Percentiles rank a stretch among this genome's conserved stretches.
These are phyloP conservation scores for Stenogyne calaminthoides DNA, from an alignment of 305 asterid genomes.

Conservation along the genomic window DNA sequence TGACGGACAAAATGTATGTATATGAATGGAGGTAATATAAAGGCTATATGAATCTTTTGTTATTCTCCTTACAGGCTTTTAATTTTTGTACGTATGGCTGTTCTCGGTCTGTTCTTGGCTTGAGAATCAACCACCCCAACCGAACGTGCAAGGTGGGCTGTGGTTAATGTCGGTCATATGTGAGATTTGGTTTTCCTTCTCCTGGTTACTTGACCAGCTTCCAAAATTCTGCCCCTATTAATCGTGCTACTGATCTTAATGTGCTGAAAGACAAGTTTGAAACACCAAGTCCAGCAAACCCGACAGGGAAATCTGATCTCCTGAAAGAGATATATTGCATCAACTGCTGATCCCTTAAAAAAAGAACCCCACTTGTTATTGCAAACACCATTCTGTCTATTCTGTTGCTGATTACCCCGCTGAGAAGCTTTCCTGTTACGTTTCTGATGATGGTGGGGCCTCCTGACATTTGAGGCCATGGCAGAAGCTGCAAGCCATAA, in stretches of 20 bases:
- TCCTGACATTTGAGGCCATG: slow-evolving; percentile 89
- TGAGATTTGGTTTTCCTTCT: slow-evolving; percentile 89
- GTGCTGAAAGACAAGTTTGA: slow-evolving; percentile 83
- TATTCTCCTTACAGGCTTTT: slow-evolving; percentile 51
- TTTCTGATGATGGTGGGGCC: slow-evolving; percentile 94
- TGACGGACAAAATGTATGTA: background rate
- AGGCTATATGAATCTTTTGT: slow-evolving; percentile 11
- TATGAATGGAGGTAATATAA: background rate
- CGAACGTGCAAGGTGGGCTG: slow-evolving; percentile 77
- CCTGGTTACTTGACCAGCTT: slow-evolving; percentile 91
- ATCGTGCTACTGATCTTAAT: slow-evolving; percentile 74
- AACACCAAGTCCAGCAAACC: slow-evolving; percentile 55
- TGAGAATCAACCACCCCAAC: slow-evolving; percentile 70
- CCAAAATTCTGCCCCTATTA: slow-evolving; percentile 75
- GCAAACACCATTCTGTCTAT: slow-evolving; percentile 87
- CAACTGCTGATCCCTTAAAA: slow-evolving; percentile 91
- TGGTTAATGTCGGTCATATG: slow-evolving; percentile 85
- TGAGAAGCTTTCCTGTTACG: slow-evolving; percentile 86
- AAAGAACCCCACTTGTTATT: slow-evolving; percentile 91
- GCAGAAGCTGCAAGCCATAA: slow-evolving; percentile 91
- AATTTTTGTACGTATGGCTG: slow-evolving; percentile 60
- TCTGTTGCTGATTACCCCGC: slow-evolving; percentile 81
- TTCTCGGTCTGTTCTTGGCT: slow-evolving; percentile 62
- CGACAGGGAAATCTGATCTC: slow-evolving; percentile 79
- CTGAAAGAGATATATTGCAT: slow-evolving; percentile 76